These are phyloP conservation scores for Eragrostis tef DNA, from an alignment of 202 grass and related monocot species.

Conservation along the genomic window DNA sequence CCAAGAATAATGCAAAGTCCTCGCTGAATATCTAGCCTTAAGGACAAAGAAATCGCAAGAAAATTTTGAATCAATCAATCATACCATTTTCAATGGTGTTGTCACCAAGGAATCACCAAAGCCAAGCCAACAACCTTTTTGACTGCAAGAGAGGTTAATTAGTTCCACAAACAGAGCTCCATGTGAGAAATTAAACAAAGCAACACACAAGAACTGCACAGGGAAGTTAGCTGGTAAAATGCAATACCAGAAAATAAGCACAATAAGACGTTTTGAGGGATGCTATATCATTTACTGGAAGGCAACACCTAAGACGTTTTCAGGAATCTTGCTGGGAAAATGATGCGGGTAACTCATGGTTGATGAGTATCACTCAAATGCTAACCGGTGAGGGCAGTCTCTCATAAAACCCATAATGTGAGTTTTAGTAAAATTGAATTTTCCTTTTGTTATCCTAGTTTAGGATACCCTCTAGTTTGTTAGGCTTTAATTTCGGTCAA, in stretches of 20 bases:
- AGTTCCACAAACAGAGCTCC: conserved; percentile 31
- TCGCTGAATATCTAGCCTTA: neutral
- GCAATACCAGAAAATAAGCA: neutral
- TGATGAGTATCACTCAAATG: conserved; percentile 4
- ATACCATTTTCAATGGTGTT: conserved; percentile 55
- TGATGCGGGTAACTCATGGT: neutral
- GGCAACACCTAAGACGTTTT: too few species aligned
- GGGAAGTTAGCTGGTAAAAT: conserved; percentile 3
- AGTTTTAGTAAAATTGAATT: neutral
- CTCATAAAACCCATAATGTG: neutral
- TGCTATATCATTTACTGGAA: too few species aligned
- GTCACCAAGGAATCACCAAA: conserved; percentile 34
- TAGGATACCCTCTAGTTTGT: too few species aligned
- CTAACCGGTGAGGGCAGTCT: neutral
- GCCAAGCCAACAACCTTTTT: neutral
- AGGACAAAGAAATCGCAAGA: conserved; percentile 21
- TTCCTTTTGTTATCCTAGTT: neutral
- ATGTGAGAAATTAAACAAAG: conserved; percentile 26
- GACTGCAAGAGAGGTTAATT: conserved; percentile 43
- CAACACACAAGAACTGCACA: neutral
- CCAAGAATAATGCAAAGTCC: conserved; percentile 1
- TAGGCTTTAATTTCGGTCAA: neutral
- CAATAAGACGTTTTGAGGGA: too few species aligned
- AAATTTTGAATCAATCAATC: conserved; percentile 5
- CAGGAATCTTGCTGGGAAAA: conserved; percentile 6